Conservation (phyloP, 495 filamentous ascomycete genomes). For the Cercophora samala region DNA sequence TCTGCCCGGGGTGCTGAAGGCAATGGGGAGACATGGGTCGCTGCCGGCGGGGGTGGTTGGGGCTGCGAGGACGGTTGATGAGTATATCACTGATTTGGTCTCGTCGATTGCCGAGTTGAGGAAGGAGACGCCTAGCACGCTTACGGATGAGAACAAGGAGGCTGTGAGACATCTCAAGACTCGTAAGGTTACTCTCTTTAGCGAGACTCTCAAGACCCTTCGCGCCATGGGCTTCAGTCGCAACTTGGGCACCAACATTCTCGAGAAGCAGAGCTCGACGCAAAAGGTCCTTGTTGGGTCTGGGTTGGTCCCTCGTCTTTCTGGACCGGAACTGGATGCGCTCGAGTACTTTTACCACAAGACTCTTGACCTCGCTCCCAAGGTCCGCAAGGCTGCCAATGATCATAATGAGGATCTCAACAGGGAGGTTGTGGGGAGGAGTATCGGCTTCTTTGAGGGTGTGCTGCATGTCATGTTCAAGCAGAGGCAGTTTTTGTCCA, state of each 20-base stretch:
- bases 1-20: constrained; percentile 55
- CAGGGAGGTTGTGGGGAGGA: constrained; percentile 68
- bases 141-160: constrained; percentile 80
- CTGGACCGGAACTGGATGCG: constrained; percentile 30
- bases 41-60: constrained; percentile 53
- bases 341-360: constrained; percentile 76
- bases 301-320: constrained; percentile 24
- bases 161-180: constrained; percentile 81
- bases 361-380: constrained; percentile 64
- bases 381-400: constrained; percentile 58
- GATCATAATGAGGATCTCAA: constrained; percentile 83
- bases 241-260: constrained; percentile 64
- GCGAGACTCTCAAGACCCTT: constrained; percentile 76
- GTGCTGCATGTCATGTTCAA: constrained; percentile 63
- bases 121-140: constrained; percentile 69
- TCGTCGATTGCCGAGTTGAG: constrained; percentile 67
- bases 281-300: constrained; percentile 57
- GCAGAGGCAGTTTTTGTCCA: constrained; percentile 57
- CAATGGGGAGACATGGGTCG: constrained; percentile 47
- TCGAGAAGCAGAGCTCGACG: constrained; percentile 68
- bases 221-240: constrained; percentile 85
- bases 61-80: constrained; percentile 57
- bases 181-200: constrained; percentile 85
- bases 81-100: constrained; percentile 63
- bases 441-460: constrained; percentile 78